Evolutionary conservation across 768 basidiomycete species (phyloP).

Genomic region (Glaciozyma martinii): DNA sequence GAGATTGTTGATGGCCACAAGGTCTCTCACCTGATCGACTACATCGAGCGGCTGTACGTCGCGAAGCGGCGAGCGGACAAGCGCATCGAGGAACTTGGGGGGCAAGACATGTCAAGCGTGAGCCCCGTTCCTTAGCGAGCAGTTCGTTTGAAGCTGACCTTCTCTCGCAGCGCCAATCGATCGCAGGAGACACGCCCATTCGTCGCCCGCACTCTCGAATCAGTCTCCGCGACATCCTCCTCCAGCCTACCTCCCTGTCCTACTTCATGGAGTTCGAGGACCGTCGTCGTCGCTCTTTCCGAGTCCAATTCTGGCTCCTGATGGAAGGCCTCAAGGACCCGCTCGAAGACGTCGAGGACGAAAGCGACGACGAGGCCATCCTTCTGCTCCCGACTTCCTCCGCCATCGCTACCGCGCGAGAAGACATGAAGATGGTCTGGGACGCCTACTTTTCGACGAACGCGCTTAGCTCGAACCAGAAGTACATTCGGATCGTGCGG

Average conservation of each 20-base stretch:
- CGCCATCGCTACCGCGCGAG: slow-evolving; percentile 53
- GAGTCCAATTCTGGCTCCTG: slow-evolving; percentile 95
- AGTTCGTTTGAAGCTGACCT: background rate
- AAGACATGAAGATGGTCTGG: slow-evolving; percentile 83
- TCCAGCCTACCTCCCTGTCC: slow-evolving; percentile 79
- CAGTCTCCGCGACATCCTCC: slow-evolving; percentile 66
- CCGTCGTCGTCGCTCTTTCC: slow-evolving; percentile 65
- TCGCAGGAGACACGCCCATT: background rate
- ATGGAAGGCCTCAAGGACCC: slow-evolving; percentile 98
- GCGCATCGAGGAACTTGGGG: slow-evolving; percentile 70
- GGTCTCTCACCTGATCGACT: slow-evolving; percentile 41
- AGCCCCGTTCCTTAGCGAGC: background rate
- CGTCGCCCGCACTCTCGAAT: slow-evolving; percentile 36
- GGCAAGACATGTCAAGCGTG: slow-evolving; percentile 45
- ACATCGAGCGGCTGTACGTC: slow-evolving; percentile 75
- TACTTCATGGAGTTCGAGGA: slow-evolving; percentile 99
- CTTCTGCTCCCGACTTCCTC: slow-evolving; percentile 45
- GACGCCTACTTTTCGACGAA: slow-evolving; percentile 68
- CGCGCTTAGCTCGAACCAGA: slow-evolving; percentile 54
- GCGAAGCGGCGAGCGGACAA: slow-evolving; percentile 82
- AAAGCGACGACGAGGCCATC: slow-evolving; percentile 38
- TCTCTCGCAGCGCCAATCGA: background rate
- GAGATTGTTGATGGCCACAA: slow-evolving; percentile 52
- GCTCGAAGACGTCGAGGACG: slow-evolving; percentile 66
- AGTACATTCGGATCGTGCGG: slow-evolving; percentile 61